phyloP scores from a whole-genome alignment of 345 rosid genomes.

The Salix arbutifolia region DNA sequence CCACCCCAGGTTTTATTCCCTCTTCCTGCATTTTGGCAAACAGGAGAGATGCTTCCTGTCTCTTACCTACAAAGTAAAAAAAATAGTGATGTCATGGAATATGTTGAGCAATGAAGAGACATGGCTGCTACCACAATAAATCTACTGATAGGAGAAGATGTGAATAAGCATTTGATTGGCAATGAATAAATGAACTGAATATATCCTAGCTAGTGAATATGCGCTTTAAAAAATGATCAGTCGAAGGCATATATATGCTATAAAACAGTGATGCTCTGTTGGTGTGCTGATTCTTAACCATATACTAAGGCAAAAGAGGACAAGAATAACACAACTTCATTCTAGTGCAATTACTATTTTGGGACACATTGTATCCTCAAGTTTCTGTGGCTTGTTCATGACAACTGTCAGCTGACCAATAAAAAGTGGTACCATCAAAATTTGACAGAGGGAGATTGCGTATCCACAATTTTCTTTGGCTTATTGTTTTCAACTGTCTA shows the following conservation, averaged over 20 bases:
- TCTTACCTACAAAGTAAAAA: constrained; percentile 47
- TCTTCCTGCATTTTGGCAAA: constrained; percentile 62
- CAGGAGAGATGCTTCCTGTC: constrained; percentile 49
- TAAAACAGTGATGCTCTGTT: background rate
- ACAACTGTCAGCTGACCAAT: no score
- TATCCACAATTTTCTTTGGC: no score
- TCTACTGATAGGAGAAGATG: background rate
- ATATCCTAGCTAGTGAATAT: no score
- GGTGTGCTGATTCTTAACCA: background rate
- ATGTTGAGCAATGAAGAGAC: background rate
- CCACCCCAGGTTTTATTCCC: constrained; percentile 74
- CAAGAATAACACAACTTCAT: background rate
- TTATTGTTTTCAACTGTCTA: no score
- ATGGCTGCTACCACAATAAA: background rate
- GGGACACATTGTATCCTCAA: no score
- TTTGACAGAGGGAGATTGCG: no score
- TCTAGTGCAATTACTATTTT: background rate
- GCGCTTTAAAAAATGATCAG: background rate
- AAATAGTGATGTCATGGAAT: background rate
- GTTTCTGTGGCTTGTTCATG: no score
- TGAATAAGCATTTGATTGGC: background rate
- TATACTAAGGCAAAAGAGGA: background rate
- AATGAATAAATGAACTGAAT: no score
- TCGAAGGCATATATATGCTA: background rate
- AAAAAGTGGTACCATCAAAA: no score